These are phyloP conservation scores for Gryganskiella cystojenkinii DNA, from an alignment of 192 early-diverging fungal species.

Conservation along the genomic window DNA sequence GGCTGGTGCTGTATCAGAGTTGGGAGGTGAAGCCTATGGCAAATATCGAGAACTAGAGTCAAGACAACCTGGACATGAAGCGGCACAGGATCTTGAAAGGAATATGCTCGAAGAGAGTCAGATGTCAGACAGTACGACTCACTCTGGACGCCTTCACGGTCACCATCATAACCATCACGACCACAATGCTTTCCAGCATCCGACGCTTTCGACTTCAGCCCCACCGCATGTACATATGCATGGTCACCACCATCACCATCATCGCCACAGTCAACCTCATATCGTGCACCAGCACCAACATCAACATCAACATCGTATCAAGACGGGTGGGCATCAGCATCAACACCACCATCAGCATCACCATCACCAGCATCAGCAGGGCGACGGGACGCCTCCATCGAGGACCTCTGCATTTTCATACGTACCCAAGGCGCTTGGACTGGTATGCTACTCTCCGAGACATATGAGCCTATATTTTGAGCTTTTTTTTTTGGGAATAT, in stretches of 20 bases:
- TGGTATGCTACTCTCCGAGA: constrained; percentile 23
- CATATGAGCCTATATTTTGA: too few relatives aligned
- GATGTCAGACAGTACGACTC: not conserved
- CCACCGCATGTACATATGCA: not conserved
- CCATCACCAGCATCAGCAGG: constrained; percentile 40
- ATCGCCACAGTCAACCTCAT: constrained; percentile 14
- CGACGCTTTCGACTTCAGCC: constrained; percentile 1
- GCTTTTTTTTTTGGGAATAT: too few relatives aligned
- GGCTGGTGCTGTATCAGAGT: too few relatives aligned
- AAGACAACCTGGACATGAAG: too few relatives aligned
- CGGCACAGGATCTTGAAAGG: too few relatives aligned
- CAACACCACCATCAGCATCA: constrained; percentile 36
- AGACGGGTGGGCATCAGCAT: not conserved
- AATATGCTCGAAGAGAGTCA: not conserved
- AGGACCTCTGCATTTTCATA: constrained; percentile 38
- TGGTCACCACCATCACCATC: constrained; percentile 12
- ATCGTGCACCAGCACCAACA: constrained; percentile 10
- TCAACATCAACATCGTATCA: constrained; percentile 9
- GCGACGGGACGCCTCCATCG: constrained; percentile 1
- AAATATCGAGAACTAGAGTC: too few relatives aligned
- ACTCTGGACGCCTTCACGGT: not conserved
- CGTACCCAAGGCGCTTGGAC: constrained; percentile 30
- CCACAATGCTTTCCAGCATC: not conserved
- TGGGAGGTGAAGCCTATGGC: too few relatives aligned
- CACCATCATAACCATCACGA: constrained; percentile 7